A percentile compares a stretch with the other conserved stretches of the same genome.
These are phyloP conservation scores for Botrytis elliptica DNA, from an alignment of 2,329 filamentous ascomycete species.

Conservation along the genomic window DNA sequence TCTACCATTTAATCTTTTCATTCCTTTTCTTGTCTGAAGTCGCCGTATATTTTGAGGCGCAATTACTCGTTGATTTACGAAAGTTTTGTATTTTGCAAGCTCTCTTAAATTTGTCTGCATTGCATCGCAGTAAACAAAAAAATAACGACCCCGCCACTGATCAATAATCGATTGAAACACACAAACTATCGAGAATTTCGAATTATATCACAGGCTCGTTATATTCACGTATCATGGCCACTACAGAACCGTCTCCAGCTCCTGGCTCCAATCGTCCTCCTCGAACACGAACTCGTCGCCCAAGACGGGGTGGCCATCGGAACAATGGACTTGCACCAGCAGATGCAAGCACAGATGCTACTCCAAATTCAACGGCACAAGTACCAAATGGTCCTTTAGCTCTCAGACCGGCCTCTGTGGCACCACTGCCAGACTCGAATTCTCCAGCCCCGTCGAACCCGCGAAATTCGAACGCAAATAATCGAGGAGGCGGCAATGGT, in stretches of 20 bases:
- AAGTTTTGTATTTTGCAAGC: not conserved
- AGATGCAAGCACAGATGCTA: constrained; percentile 3
- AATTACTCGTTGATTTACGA: constrained; percentile 18
- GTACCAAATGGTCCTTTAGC: constrained; percentile 24
- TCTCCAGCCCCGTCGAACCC: constrained; percentile 14
- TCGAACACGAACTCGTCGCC: constrained; percentile 30
- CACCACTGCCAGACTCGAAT: constrained; percentile 14
- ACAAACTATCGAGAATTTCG: constrained; percentile 12
- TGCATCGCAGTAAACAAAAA: not conserved
- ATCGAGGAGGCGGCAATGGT: constrained; percentile 33
- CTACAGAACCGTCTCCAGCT: constrained; percentile 25
- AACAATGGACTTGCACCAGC: constrained; percentile 21
- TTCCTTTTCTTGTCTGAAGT: constrained; percentile 34
- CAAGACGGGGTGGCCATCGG: constrained; percentile 32
- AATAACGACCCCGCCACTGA: constrained; percentile 23
- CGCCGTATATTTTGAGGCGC: constrained; percentile 38
- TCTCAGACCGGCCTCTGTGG: constrained; percentile 28
- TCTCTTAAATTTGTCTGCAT: not conserved
- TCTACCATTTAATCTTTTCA: not conserved
- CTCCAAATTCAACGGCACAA: constrained; percentile 18
- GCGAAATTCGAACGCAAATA: constrained; percentile 25
- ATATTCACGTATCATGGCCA: constrained; percentile 27
- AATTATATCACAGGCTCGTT: not conserved
- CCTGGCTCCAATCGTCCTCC: constrained; percentile 27
- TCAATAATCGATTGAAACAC: constrained; percentile 2